Conservation (phyloP, 495 filamentous ascomycete species). For the Neurospora cerealis region DNA sequence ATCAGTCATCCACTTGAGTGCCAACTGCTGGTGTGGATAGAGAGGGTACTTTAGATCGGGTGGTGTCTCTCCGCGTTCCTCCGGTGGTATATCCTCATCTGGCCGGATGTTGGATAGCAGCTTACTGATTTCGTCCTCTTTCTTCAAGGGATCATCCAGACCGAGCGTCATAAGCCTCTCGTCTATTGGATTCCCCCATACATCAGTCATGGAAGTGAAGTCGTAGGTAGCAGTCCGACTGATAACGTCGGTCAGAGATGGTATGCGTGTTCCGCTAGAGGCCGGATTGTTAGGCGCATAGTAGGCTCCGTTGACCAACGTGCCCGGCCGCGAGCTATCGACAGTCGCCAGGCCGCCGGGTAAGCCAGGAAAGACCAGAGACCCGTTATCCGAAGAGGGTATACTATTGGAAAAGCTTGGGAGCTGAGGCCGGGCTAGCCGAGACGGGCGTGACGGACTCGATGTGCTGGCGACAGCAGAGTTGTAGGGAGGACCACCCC, state of each 20-base stretch:
- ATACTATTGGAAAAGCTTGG: not conserved
- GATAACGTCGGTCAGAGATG: not conserved
- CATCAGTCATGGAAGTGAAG: constrained; percentile 16
- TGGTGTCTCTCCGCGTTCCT: constrained; percentile 64
- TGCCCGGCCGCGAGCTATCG: not conserved
- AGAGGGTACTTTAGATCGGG: constrained; percentile 57
- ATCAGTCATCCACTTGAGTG: constrained; percentile 70
- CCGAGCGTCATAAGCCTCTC: not conserved
- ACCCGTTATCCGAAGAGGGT: not conserved
- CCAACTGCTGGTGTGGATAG: constrained; percentile 77
- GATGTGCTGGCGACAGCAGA: not conserved
- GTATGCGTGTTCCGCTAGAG: not conserved
- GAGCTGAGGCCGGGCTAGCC: not conserved
- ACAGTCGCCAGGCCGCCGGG: not conserved
- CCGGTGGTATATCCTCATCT: constrained; percentile 55
- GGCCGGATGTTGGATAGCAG: constrained; percentile 65
- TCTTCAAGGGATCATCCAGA: constrained; percentile 47
- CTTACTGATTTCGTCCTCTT: constrained; percentile 53
- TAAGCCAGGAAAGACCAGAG: not conserved
- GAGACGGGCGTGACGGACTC: not conserved
- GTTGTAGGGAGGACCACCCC: not conserved
- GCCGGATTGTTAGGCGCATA: not conserved
- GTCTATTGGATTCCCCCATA: constrained; percentile 14
- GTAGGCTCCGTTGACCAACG: not conserved
- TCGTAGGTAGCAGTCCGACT: constrained; percentile 6